Percentiles rank a stretch among this genome's conserved stretches.
These are phyloP conservation scores for Dissoconium aciculare DNA, from an alignment of 2,329 filamentous ascomycete species.

Conservation along the genomic window DNA sequence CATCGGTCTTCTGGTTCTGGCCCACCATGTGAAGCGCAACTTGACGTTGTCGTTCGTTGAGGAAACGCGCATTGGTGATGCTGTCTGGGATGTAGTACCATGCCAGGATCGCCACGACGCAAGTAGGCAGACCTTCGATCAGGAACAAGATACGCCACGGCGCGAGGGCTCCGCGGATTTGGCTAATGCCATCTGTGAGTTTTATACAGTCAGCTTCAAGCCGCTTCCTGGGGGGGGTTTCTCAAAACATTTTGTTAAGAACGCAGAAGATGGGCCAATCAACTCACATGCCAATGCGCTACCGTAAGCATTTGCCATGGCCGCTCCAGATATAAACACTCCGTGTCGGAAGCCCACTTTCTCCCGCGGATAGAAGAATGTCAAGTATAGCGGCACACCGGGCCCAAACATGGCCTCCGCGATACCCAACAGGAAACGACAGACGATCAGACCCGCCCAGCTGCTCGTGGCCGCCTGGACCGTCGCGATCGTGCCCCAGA, in stretches of 20 bases:
- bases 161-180: too few relatives aligned
- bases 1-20: too few relatives aligned
- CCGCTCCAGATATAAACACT: slow-evolving; percentile 65
- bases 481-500: slow-evolving; percentile 67
- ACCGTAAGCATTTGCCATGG: slow-evolving; percentile 51
- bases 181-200: too few relatives aligned
- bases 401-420: slow-evolving; percentile 50
- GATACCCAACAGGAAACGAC: slow-evolving; percentile 44
- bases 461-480: slow-evolving; percentile 42
- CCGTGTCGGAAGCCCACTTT: slow-evolving; percentile 78
- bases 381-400: slow-evolving; percentile 49
- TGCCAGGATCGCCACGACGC: slow-evolving; percentile 57
- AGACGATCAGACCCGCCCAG: slow-evolving; percentile 42
- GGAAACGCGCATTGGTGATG: slow-evolving; percentile 36
- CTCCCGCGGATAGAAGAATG: slow-evolving; percentile 46
- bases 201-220: too few relatives aligned
- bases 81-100: slow-evolving; percentile 66
- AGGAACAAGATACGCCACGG: slow-evolving; percentile 75
- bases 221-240: too few relatives aligned
- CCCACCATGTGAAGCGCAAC: slow-evolving; percentile 57
- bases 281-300: slow-evolving; percentile 68
- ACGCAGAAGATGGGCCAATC: slow-evolving; percentile 52
- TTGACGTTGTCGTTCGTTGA: slow-evolving; percentile 35
- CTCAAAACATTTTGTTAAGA: slow-evolving; percentile 34
- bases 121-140: slow-evolving; percentile 69